Conservation (phyloP, 1,284 basidiomycete species). For the Trametes pubescens region DNA sequence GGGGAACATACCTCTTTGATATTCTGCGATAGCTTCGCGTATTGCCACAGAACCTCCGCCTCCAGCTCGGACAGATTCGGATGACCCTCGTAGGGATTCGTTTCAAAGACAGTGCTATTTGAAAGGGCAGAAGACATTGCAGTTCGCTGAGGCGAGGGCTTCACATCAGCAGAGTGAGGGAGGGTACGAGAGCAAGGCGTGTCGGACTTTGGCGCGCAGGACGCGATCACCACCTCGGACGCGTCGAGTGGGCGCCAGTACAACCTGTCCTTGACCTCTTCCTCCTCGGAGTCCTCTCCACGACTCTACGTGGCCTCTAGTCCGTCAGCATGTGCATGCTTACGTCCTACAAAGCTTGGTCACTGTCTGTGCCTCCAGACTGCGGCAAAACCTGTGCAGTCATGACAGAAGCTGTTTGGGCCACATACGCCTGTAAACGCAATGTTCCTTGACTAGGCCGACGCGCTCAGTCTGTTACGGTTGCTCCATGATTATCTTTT, state of each 20-base stretch:
- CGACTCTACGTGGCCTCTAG: no score
- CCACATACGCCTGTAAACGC: no score
- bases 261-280: no score
- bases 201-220: background rate
- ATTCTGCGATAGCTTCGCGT: slow-evolving; percentile 61
- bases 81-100: slow-evolving; percentile 75
- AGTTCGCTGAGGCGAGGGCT: background rate
- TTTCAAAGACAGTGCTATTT: slow-evolving; percentile 55
- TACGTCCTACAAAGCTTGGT: no score
- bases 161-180: slow-evolving; percentile 14
- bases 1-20: slow-evolving; percentile 57
- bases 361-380: no score
- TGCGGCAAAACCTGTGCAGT: no score
- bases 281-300: no score
- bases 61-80: slow-evolving; percentile 61
- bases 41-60: slow-evolving; percentile 68
- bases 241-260: background rate
- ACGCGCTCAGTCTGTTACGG: no score
- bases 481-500: no score
- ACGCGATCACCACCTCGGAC: slow-evolving; percentile 7
- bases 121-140: slow-evolving; percentile 36
- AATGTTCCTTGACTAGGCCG: no score
- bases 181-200: background rate
- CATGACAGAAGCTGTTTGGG: no score
- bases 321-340: no score